A percentile compares a stretch with the other conserved stretches of the same genome.
Conservation (phyloP, 129 eudicot genomes). For the Solidago caesia region DNA sequence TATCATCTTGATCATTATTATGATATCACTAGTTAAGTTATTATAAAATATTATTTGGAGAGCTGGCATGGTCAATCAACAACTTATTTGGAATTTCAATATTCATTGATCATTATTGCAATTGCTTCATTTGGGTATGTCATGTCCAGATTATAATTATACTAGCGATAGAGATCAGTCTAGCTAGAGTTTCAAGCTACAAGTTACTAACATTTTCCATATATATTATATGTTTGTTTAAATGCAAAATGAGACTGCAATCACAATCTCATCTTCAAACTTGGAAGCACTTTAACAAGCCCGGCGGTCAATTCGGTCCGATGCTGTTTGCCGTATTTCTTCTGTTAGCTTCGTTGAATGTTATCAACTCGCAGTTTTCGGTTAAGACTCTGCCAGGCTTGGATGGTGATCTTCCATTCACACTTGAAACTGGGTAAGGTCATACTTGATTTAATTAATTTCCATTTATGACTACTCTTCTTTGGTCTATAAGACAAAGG, state of each 20-base stretch:
- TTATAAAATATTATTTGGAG: no score
- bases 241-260: neutral
- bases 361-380: neutral
- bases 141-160: no score
- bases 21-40: no score
- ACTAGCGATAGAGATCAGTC: no score
- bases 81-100: no score
- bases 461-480: neutral
- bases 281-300: no score
- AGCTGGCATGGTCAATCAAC: no score
- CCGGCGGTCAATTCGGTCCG: neutral
- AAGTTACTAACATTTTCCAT: no score
- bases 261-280: neutral
- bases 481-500: neutral
- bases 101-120: neutral
- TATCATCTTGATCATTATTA: no score
- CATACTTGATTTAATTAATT: neutral
- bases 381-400: slow-evolving; percentile 15
- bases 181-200: no score
- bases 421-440: slow-evolving; percentile 16
- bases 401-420: slow-evolving; percentile 15
- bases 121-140: neutral
- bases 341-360: neutral
- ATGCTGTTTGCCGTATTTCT: neutral
- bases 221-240: no score